A percentile compares a stretch with the other conserved stretches of the same genome.
Conservation (phyloP, 2,329 filamentous ascomycete genomes). For the Zasmidium cellare region DNA sequence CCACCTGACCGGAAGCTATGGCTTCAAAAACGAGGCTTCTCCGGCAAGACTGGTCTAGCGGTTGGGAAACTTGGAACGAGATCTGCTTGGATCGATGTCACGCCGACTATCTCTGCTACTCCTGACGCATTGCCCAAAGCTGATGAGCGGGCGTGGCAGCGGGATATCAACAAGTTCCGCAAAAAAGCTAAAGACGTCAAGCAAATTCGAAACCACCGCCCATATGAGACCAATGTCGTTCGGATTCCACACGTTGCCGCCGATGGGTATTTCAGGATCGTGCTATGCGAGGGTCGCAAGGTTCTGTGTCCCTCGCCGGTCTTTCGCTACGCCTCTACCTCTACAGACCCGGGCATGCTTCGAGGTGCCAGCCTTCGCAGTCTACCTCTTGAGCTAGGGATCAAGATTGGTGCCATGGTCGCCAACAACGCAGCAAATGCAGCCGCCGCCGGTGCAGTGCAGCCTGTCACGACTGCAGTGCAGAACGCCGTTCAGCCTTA, state of each 20-base stretch:
- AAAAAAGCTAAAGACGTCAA: constrained; percentile 49
- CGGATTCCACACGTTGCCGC: constrained; percentile 10
- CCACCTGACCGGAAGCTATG: constrained; percentile 62
- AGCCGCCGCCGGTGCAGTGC: constrained; percentile 6
- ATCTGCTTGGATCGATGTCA: constrained; percentile 67
- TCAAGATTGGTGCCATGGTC: constrained; percentile 12
- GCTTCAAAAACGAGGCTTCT: constrained; percentile 68
- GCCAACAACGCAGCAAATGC: constrained; percentile 7
- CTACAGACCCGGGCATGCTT: constrained; percentile 12
- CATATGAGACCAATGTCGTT: constrained; percentile 10
- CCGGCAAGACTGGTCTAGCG: constrained; percentile 67
- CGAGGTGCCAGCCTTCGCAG: constrained; percentile 15
- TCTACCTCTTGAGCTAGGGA: constrained; percentile 14
- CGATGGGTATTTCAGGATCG: constrained; percentile 17
- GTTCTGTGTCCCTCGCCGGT: constrained; percentile 16
- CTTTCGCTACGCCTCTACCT: constrained; percentile 12
- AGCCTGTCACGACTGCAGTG: constrained; percentile 3
- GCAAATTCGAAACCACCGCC: constrained; percentile 9
- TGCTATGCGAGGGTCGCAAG: constrained; percentile 14
- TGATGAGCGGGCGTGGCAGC: constrained; percentile 67
- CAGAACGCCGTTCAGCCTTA: constrained; percentile 9
- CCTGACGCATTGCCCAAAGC: constrained; percentile 52
- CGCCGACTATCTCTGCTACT: constrained; percentile 53
- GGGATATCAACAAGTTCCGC: constrained; percentile 64
- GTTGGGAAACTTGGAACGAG: constrained; percentile 63